Evolutionary conservation across 176 grass and related monocot species (phyloP), one percentile per base, ranked within the genome.

Genomic region (Oryza nivara): DNA sequence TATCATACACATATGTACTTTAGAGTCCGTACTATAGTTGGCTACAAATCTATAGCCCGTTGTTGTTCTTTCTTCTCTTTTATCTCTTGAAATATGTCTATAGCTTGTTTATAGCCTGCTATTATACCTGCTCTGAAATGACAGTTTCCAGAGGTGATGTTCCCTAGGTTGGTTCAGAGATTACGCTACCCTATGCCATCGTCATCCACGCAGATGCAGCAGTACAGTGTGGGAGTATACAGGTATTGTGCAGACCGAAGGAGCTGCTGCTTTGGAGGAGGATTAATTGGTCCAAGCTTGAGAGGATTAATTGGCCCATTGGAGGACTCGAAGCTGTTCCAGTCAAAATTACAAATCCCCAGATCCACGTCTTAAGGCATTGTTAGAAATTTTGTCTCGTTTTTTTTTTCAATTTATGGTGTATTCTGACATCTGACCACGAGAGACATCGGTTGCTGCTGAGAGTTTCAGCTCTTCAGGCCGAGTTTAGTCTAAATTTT

Each of bases 261-360:
- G 16, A 68, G 13, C 60, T 34, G 20, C 73, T 46, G 8, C 46
- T 54, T 16, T 35, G 34, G 14, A 14, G 34, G 47, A 70, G 13
- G 47, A 78, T 78, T 85, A 70, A 69, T 45, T 84, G 82, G 47
- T 25, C 34, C 82, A 23, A 35, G 34, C 34, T 54, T 16, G 14
- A 14, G 47, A 78, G 13, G 47, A 78, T 78, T 85, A 70, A 69
- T 60, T 84, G 82, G 47, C 17, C n/a, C 82, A 23, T 67, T 40
- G 63, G 67, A 76, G 30, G 11, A 54, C 60, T 69, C 34, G 19
- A 75, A 76, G 8, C 32, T 78, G 71, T 16, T 70, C 40, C 12
- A 68, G 79, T 90, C 84, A 87, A 90, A 61, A 30, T 67, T 66
- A 44, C 64, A 48, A 46, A 91, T 84, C 65, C 85, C 85, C n/a